Base-by-base conservation (phyloP, 2,329 filamentous ascomycete genomes). In the Colletotrichum godetiae region DNA sequence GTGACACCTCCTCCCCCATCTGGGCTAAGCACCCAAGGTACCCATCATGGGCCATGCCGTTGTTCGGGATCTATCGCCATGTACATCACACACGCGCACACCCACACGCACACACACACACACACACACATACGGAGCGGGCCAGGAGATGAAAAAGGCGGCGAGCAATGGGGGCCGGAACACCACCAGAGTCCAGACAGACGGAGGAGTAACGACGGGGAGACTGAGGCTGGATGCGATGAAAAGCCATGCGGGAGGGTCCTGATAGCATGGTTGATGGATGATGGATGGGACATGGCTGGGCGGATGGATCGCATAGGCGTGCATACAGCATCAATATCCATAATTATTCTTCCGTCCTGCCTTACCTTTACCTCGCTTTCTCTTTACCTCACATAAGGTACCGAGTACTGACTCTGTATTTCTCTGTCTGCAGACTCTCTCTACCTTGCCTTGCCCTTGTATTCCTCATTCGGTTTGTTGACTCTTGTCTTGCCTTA, bases 291-390 rank as follows among this genome's bases (percentile, higher is more conserved):
- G n/a, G 12, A 33, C 12, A 35, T 61, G 46, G 37, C 35, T 68
- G 49, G 63, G 33, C 46, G 62, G 42, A 71, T 68, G 66, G 57
- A 68, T 68, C 66, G 33, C 66, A 46, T 37, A 67, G 64, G 46
- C 63, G 33, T 67, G 53, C 68, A 57, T 58, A 37, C 35, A 42
- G 56, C 68, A 62, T 60, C 68, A 56, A 67, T 53, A 62, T 68
- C 65, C 64, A 63, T 72, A 35, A 68, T 63, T 62, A 29, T 33
- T 72, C 31, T 53, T 68, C 58, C 58, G 52, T 42, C 65, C 49
- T 68, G 59, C 57, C 33, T 57, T 61, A 35, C 63, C 60, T 63
- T 27, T 68, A 61, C 57, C 33, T 57, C 49, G n/a, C 63, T 49
- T 63, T 31, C 24, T 12, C 46, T 35, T 53, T 33, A 31, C 31